Conservation (phyloP, 768 basidiomycete genomes). For the Pleurotus eryngii region DNA sequence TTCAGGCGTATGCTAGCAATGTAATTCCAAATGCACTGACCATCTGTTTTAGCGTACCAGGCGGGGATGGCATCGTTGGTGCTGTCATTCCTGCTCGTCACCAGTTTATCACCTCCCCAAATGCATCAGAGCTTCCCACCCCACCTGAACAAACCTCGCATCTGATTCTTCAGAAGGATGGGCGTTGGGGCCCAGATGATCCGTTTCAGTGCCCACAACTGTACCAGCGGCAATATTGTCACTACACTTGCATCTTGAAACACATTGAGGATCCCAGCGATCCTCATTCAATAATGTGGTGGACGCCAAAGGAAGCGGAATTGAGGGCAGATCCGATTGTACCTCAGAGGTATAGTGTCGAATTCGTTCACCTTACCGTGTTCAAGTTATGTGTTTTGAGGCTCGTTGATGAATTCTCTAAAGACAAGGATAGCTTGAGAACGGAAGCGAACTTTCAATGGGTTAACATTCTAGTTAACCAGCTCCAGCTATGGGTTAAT, state of each 20-base stretch:
- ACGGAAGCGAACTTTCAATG: neutral
- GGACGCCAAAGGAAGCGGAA: neutral
- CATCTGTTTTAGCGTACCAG: neutral
- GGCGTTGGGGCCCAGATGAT: neutral
- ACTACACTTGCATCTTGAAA: neutral
- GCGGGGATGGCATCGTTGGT: neutral
- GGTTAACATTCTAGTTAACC: neutral
- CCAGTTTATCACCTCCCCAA: neutral
- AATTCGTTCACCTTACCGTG: no score
- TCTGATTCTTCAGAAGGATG: neutral
- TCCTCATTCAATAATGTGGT: neutral
- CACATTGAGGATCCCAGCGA: neutral
- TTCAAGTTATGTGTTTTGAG: no score
- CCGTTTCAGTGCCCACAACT: neutral
- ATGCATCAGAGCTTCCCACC: neutral
- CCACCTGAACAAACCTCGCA: neutral
- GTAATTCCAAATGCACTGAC: no score
- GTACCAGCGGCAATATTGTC: neutral
- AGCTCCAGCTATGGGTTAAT: neutral
- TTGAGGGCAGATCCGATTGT: neutral
- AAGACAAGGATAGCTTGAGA: no score
- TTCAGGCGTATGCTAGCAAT: no score
- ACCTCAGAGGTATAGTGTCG: neutral
- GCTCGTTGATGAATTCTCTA: no score
- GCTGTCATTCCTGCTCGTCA: neutral